Conservation (phyloP, 345 rosid species). For the Corymbia maculata region DNA sequence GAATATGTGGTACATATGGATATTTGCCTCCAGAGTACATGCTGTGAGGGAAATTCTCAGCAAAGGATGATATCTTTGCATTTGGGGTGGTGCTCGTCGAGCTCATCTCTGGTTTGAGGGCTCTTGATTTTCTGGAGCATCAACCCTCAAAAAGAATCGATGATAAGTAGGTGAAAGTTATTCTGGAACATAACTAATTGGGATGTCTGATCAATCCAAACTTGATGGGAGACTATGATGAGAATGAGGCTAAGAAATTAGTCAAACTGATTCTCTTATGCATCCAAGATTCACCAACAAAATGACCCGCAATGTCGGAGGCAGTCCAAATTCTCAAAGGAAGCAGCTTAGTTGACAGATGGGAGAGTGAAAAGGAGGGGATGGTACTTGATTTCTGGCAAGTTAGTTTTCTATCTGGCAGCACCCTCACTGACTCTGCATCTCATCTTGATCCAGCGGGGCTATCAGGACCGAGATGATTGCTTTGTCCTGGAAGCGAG, state of each 20-base stretch:
- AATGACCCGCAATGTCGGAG: not conserved
- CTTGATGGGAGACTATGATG: not conserved
- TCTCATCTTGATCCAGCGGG: not conserved
- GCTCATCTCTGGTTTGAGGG: not conserved
- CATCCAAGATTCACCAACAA: not conserved
- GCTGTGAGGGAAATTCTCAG: rapidly evolving
- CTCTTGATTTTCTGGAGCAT: rapidly evolving
- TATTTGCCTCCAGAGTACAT: not conserved
- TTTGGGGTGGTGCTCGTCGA: not conserved
- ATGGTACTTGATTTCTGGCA: too few species aligned
- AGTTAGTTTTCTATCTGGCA: not conserved
- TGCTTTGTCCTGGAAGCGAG: not conserved
- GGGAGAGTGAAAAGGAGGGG: not conserved
- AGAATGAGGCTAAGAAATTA: not conserved
- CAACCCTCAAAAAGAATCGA: rapidly evolving
- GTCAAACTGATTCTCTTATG: not conserved
- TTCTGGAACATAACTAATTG: not conserved
- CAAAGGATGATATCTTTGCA: not conserved
- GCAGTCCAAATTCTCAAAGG: not conserved
- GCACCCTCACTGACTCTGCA: not conserved
- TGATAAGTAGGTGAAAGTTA: not conserved
- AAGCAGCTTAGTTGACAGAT: not conserved
- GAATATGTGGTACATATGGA: rapidly evolving
- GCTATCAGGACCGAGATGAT: not conserved
- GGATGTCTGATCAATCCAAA: not conserved